Conservation (phyloP, 2,329 filamentous ascomycete species). For the Mycosphaerella arachidis region DNA sequence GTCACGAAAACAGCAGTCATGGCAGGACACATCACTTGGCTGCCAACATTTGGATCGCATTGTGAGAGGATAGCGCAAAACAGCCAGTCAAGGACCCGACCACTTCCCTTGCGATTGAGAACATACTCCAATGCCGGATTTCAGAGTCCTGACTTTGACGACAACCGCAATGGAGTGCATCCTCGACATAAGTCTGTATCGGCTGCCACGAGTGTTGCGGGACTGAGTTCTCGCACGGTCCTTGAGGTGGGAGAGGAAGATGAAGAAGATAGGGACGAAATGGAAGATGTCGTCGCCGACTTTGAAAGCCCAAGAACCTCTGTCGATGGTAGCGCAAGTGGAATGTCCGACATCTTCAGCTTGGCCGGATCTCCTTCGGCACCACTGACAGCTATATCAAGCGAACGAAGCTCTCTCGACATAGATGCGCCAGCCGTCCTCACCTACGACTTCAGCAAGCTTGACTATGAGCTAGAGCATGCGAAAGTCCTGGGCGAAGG, state of each 20-base stretch:
- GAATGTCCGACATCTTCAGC: slow-evolving; percentile 12
- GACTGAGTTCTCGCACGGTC: slow-evolving; percentile 9
- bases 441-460: slow-evolving; percentile 25
- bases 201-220: slow-evolving; percentile 7
- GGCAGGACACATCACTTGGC: slow-evolving; percentile 8
- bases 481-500: slow-evolving; percentile 33
- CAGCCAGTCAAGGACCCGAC: slow-evolving; percentile 14
- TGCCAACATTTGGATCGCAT: slow-evolving; percentile 5
- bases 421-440: slow-evolving; percentile 10
- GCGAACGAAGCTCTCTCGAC: slow-evolving; percentile 19
- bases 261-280: slow-evolving; percentile 55
- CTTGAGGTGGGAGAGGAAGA: slow-evolving; percentile 52
- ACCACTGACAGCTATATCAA: slow-evolving; percentile 16
- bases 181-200: slow-evolving; percentile 17
- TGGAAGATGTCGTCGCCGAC: slow-evolving; percentile 38
- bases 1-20: not conserved
- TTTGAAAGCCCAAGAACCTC: slow-evolving; percentile 11
- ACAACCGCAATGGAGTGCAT: slow-evolving; percentile 12
- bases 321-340: slow-evolving; percentile 9
- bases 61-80: not conserved
- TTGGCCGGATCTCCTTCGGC: slow-evolving; percentile 13
- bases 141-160: slow-evolving; percentile 12
- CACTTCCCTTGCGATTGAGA: slow-evolving; percentile 18
- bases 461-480: slow-evolving; percentile 32
- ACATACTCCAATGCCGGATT: slow-evolving; percentile 17